Evolutionary conservation across 805 yeast genomes (phyloP).

Genomic region (Cyberlindnera japonica): DNA sequence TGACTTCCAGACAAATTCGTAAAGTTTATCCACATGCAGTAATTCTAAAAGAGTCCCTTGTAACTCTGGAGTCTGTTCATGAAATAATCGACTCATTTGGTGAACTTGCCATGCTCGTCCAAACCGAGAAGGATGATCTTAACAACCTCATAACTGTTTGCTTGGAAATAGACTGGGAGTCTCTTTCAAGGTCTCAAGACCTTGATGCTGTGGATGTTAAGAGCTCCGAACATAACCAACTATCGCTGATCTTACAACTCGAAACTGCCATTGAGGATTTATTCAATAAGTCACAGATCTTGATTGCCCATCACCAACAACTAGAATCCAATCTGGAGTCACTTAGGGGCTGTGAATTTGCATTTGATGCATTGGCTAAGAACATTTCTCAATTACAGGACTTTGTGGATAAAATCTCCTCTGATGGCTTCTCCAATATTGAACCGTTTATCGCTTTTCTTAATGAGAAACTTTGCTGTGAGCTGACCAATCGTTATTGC

Average conservation of each 20-base stretch:
- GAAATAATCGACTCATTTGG: constrained; percentile 33
- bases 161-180: constrained; percentile 48
- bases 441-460: constrained; percentile 30
- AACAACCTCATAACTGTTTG: constrained; percentile 34
- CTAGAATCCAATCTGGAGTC: constrained; percentile 23
- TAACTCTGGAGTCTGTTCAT: constrained; percentile 34
- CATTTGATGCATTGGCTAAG: constrained; percentile 13
- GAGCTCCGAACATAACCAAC: constrained; percentile 31
- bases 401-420: constrained; percentile 32
- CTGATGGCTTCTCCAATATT: constrained; percentile 37
- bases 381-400: constrained; percentile 33
- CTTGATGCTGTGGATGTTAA: constrained; percentile 33
- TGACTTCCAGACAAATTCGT: constrained; percentile 47
- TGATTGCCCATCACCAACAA: constrained; percentile 28
- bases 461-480: constrained; percentile 31
- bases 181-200: constrained; percentile 47
- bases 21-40: constrained; percentile 55
- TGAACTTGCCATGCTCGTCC: constrained; percentile 41
- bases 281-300: constrained; percentile 29
- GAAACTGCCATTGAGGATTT: constrained; percentile 32
- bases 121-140: constrained; percentile 32
- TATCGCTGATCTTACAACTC: constrained; percentile 28
- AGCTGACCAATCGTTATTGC: constrained; percentile 30
- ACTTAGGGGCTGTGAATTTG: constrained; percentile 30
- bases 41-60: constrained; percentile 48